Base-by-base conservation (phyloP, 2,329 filamentous ascomycete species). In the Colletotrichum sublineola region DNA sequence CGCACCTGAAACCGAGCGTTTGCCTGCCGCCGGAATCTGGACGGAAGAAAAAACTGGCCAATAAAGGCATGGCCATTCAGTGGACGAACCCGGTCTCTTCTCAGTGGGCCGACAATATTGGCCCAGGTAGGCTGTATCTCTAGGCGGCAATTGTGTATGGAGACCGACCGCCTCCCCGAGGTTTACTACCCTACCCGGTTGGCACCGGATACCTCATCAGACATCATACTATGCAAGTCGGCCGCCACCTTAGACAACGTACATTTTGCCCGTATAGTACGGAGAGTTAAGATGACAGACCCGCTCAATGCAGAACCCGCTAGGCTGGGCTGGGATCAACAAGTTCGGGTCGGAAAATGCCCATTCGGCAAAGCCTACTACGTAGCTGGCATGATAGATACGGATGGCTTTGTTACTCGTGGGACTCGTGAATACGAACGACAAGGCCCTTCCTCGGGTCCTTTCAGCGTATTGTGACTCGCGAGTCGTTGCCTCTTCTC, bases 1-100 rank as follows among this genome's bases (percentile, higher is more conserved):
- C 61, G 46, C 60, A 62, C 46, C 46, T 53, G 61, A 42, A 63
- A 63, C 48, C 31, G 31, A 52, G 24, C 14, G 20, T 38, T 48
- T 52, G 46, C 60, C 46, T 63, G n/a, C 46, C 33, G 12, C n/a
- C 4, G 36, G 36, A 40, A 52, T 48, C 46, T 40, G 15, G 48
- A 40, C 61, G 24, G 61, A 42, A 31, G 33, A 31, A 12, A 18
- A 18, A 9, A 24, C 61, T 48, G 36, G 29, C n/a, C 24, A 52
- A 20, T 12, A 15, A 42, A 18, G 3, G 36, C 56, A 9, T 58
- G 56, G 5, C 38, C 12, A 14, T 38, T 9, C n/a, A 40, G 55
- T 40, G 36, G 55, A 24, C 55, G 55, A 57, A 29, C 33, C 36
- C 33, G 24, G 6, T 11, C 29, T 53, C 50, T 33, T 33, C 29